Percentiles rank a stretch among this genome's conserved stretches.
Conservation (phyloP, 306 rosid genomes). For the Medicago truncatula region DNA sequence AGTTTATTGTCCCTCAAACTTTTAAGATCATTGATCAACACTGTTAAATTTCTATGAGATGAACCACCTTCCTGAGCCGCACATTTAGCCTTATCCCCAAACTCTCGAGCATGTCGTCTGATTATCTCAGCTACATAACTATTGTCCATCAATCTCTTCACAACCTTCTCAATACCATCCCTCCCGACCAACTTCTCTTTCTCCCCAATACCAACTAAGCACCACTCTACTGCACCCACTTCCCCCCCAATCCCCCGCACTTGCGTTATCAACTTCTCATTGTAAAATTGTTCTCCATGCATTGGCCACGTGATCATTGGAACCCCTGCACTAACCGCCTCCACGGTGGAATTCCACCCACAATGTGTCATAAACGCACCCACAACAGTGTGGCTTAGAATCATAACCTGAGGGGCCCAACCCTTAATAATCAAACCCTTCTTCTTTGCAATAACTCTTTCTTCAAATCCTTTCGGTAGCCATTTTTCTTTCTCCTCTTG, state of each 20-base stretch:
- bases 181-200: constrained; percentile 29
- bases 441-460: not conserved
- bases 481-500: constrained; percentile 39
- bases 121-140: constrained; percentile 40
- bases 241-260: constrained; percentile 49
- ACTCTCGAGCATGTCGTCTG: constrained; percentile 11
- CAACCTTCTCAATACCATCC: constrained; percentile 41
- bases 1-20: constrained; percentile 13
- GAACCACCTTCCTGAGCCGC: constrained; percentile 41
- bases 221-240: constrained; percentile 51
- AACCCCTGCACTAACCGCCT: constrained; percentile 29
- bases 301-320: constrained; percentile 51
- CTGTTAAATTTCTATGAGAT: not conserved
- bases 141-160: constrained; percentile 43
- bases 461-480: constrained; percentile 43
- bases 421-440: constrained; percentile 41
- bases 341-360: constrained; percentile 45
- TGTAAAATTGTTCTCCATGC: constrained; percentile 39
- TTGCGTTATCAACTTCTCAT: constrained; percentile 44
- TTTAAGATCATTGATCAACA: constrained; percentile 34
- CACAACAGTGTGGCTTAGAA: not conserved
- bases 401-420: constrained; percentile 47
- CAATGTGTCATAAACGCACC: constrained; percentile 44
- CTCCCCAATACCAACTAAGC: not conserved
- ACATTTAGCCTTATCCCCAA: constrained; percentile 38